Percentiles rank a stretch among this genome's conserved stretches.
These are phyloP conservation scores for Termitomyces sp. DNA, from an alignment of 768 basidiomycete genomes.

Conservation along the genomic window DNA sequence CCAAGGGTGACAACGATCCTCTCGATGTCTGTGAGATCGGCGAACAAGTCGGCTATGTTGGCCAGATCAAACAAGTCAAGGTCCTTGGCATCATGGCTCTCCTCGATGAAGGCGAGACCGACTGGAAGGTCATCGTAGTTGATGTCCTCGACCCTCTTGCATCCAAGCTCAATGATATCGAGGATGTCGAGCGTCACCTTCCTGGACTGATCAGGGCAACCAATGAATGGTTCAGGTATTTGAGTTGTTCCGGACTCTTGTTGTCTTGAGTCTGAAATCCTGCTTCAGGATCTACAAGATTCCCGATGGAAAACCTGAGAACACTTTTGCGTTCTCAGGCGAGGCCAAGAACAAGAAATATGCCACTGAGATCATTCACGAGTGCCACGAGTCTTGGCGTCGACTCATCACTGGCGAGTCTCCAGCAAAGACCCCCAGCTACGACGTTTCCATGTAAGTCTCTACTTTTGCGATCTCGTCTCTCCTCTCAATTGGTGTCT, in stretches of 20 bases:
- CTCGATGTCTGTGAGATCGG: constrained; percentile 99
- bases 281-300: constrained; percentile 84
- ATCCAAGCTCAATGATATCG: constrained; percentile 94
- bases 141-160: constrained; percentile 95
- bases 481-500: constrained; percentile 4
- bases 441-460: constrained; percentile 83
- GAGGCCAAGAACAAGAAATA: constrained; percentile 99
- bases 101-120: constrained; percentile 98
- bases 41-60: constrained; percentile 94
- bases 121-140: constrained; percentile 99
- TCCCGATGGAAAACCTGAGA: constrained; percentile 94
- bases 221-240: constrained; percentile 96
- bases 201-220: constrained; percentile 96
- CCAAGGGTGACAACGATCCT: constrained; percentile 98
- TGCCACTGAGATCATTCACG: constrained; percentile 97
- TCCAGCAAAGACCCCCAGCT: constrained; percentile 62
- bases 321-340: constrained; percentile 98
- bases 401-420: constrained; percentile 80
- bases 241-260: constrained; percentile 8
- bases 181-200: constrained; percentile 97
- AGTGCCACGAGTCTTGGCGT: constrained; percentile 98
- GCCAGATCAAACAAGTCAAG: constrained; percentile 99
- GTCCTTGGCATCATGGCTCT: constrained; percentile 99
- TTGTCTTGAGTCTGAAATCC: not conserved
- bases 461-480: not conserved